Base-by-base conservation (phyloP, 1,139 yeast species). In the Pichia sp. region DNA sequence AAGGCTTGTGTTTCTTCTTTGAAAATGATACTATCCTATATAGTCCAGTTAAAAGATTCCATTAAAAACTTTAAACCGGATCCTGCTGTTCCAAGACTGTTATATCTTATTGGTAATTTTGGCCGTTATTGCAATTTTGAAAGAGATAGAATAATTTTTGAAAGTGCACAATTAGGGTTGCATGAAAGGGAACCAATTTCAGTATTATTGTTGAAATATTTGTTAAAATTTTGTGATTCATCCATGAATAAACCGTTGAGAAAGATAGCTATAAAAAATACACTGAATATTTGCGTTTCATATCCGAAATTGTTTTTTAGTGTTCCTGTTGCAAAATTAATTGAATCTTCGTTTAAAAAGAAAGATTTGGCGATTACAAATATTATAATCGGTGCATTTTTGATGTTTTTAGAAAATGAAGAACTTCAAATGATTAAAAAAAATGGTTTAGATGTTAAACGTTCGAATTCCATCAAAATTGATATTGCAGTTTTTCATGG, bases 121-220 rank as follows among this genome's bases (percentile, higher is more conserved):
- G 94, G 90, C 0, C 70, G 82, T 41, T 75, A 74, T 54, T 82
- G 92, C 55, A 67, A 75, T 22, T 71, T 86, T 46, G 83, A 79
- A 46, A 60, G 58, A 1, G 63, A 70, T 45, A 63, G 74, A 30
- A 64, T 62, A 0, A 42, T 69, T 1, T 76, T 82, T 53, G 39
- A 64, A 7, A 64, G 62, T 6, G 60, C 73, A 1, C 58, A 60
- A 1, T 43, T 76, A 12, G 76, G 76, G 2, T 56, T 81, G 49
- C 68, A 69, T 43, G 66, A 66, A 0, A 72, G 70, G 16, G 89
- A 80, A 52, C 69, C 81, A 1, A 69, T 82, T 0, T 66, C 71
- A 39, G 78, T 79, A 51, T 67, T 77, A 42, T 64, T 84, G 10
- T 68, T 82, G 2, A 78, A 78, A 51, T 74, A 76, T 49, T 54